These are phyloP conservation scores for Fusarium algeriense DNA, from an alignment of 2,329 filamentous ascomycete genomes.

Conservation along the genomic window DNA sequence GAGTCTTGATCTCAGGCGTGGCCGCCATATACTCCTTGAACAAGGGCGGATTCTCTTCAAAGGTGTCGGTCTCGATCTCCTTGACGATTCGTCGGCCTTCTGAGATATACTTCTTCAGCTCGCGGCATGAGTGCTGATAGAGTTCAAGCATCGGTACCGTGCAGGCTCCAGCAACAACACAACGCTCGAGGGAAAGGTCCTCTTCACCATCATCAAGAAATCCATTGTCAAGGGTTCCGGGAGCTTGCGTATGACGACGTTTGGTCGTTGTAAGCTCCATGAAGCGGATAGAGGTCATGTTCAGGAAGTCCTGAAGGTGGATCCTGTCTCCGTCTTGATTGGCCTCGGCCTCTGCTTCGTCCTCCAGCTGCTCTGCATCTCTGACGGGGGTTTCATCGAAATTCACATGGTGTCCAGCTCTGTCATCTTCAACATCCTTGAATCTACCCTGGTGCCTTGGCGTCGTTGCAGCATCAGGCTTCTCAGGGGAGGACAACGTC, in stretches of 20 bases:
- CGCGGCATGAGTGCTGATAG: constrained; percentile 95
- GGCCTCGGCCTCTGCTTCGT: constrained; percentile 62
- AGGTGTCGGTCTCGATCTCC: constrained; percentile 89
- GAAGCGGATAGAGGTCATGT: constrained; percentile 96
- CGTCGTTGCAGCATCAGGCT: constrained; percentile 61
- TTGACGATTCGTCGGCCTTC: constrained; percentile 91
- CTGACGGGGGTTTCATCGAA: constrained; percentile 58
- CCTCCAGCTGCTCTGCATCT: constrained; percentile 57
- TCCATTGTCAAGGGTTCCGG: constrained; percentile 60
- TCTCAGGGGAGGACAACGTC: constrained; percentile 62
- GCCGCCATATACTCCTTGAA: constrained; percentile 94
- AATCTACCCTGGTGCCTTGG: constrained; percentile 69
- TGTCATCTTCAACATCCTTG: constrained; percentile 64
- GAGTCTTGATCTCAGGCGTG: constrained; percentile 80
- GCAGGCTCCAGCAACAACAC: constrained; percentile 89
- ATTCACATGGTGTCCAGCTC: constrained; percentile 59
- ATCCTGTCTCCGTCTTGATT: constrained; percentile 72
- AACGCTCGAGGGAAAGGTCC: constrained; percentile 75
- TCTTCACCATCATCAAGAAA: constrained; percentile 59
- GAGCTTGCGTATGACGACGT: constrained; percentile 83
- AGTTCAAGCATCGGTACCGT: constrained; percentile 93
- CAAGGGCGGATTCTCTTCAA: constrained; percentile 88
- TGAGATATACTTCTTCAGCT: constrained; percentile 96
- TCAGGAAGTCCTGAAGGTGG: constrained; percentile 90
- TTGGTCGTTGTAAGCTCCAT: constrained; percentile 99